phyloP scores from a whole-genome alignment of 371 early-diverging fungal species.

The Fennellomyces sp. region DNA sequence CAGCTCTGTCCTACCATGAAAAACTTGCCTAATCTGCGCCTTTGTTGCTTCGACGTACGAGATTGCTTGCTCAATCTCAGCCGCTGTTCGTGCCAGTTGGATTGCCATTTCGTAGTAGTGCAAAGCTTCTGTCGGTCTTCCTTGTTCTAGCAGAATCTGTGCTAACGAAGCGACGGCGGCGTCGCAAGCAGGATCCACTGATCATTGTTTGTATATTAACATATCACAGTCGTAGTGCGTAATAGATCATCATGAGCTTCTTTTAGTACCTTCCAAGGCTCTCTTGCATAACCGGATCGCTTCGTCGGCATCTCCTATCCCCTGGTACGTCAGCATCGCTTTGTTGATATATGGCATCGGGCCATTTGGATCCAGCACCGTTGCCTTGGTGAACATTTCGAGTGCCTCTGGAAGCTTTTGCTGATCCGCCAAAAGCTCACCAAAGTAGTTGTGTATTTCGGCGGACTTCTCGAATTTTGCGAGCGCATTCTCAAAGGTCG shows the following conservation, averaged over 20 bases:
- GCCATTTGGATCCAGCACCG: conserved; percentile 69
- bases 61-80: conserved; percentile 87
- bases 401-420: conserved; percentile 77
- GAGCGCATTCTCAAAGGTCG: conserved; percentile 80
- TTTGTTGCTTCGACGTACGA: conserved; percentile 72
- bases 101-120: conserved; percentile 83
- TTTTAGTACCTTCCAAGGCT: conserved; percentile 83
- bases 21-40: conserved; percentile 35
- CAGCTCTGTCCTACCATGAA: background rate
- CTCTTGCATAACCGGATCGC: conserved; percentile 81
- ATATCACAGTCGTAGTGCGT: no score
- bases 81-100: conserved; percentile 85
- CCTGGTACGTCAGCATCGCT: conserved; percentile 88
- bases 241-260: no score
- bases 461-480: conserved; percentile 80
- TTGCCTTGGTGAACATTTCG: conserved; percentile 79
- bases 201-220: no score
- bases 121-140: conserved; percentile 84
- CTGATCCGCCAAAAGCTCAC: conserved; percentile 92
- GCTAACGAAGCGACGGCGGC: conserved; percentile 92
- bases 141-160: conserved; percentile 87
- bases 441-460: conserved; percentile 96
- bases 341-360: conserved; percentile 96
- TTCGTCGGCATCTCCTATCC: conserved; percentile 69
- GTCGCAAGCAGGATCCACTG: conserved; percentile 92